Evolutionary conservation across 495 filamentous ascomycete genomes (phyloP).

Genomic region (Letharia lupina): DNA sequence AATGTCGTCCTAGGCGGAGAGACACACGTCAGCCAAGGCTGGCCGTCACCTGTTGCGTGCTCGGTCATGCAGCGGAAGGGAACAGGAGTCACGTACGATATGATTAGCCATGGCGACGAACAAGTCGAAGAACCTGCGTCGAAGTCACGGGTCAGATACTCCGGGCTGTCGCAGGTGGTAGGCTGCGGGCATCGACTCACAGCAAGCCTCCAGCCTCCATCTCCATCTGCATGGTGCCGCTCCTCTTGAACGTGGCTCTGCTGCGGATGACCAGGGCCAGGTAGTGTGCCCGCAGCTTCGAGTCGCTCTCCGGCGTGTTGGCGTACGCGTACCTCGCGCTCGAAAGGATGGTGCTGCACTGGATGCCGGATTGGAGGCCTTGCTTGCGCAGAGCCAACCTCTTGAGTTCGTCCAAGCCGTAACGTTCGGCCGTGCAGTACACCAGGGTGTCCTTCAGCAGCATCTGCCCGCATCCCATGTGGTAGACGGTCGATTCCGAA

Average conservation of each 20-base stretch:
- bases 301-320: constrained; percentile 81
- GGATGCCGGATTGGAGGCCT: constrained; percentile 71
- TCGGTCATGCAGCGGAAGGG: constrained; percentile 4
- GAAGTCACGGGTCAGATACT: no score
- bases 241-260: constrained; percentile 78
- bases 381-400: constrained; percentile 77
- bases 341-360: constrained; percentile 72
- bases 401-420: constrained; percentile 73
- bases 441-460: constrained; percentile 84
- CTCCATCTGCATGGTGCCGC: constrained; percentile 93
- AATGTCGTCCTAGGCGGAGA: constrained; percentile 27
- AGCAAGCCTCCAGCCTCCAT: constrained; percentile 81
- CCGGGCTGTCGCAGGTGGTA: background rate
- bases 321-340: constrained; percentile 82
- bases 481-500: constrained; percentile 56
- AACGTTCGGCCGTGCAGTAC: constrained; percentile 81
- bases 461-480: constrained; percentile 52
- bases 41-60: background rate
- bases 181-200: constrained; percentile 10
- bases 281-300: constrained; percentile 81
- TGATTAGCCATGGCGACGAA: constrained; percentile 92
- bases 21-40: constrained; percentile 16
- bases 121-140: constrained; percentile 65
- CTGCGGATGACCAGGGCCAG: constrained; percentile 84
- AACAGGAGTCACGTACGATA: constrained; percentile 43